Evolutionary conservation across 768 basidiomycete species (phyloP), one percentile per base, ranked within the genome.

Genomic region (Postia placenta): DNA sequence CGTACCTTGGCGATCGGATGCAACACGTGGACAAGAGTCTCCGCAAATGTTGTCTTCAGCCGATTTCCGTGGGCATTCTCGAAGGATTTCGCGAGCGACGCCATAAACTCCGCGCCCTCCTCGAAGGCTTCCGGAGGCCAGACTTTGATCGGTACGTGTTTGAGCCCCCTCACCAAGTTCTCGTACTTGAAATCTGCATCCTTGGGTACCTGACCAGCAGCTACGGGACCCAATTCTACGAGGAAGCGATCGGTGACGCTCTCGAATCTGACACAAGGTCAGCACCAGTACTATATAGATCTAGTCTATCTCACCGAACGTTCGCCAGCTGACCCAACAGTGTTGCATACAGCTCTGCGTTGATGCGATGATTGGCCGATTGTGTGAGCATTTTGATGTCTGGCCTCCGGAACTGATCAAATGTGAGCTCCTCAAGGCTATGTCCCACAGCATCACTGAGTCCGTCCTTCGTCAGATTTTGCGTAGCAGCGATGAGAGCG

Each of bases 71-170:
- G 92, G 0, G 89, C 81, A 56, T 89, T 81, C 38, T 79, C 81
- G 58, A 90, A 96, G 0, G 85, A 83, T 58, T 84, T 87, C 2
- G 92, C 86, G 15, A 96, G 67, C 5, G 82, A 79, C 51, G 90
- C 85, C 67, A 96, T 67, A 56, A 95, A 96, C 57, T 97, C 93
- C 2, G 92, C 86, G 2, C 87, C 90, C 64, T 93, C 87, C 62
- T 96, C 93, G 50, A 96, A 93, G 4, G 87, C 83, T 62, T 92
- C 88, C 12, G 90, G 87, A 2, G 93, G 93, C 82, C 91, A 96
- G 38, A 95, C 92, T 70, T 89, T 90, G 65, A 96, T 81, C 57
- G 86, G 82, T 47, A 96, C 78, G 62, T 90, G 79, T 53, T 78
- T 81, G 57, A 97, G 68, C 15, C 90, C 92, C 52, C 79, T 79